These are phyloP conservation scores for Betula pendula DNA, from an alignment of 306 rosid genomes.

Conservation along the genomic window DNA sequence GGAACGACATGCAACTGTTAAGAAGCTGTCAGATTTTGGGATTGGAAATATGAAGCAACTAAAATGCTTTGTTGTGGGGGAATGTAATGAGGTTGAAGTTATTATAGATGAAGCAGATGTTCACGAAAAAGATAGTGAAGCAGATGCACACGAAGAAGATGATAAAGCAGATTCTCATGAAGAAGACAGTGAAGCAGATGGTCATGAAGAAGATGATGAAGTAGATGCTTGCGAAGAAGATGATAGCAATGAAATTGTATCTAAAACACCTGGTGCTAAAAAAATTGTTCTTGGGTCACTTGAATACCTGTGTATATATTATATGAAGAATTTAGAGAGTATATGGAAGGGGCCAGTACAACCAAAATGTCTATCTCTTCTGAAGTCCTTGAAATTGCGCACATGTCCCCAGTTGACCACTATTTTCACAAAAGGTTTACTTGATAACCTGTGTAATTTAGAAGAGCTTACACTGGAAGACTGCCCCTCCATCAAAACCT, in stretches of 20 bases:
- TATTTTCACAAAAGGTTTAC: slow-evolving; percentile 5
- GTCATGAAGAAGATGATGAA: no score
- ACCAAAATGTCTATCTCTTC: background rate
- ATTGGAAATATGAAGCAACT: no score
- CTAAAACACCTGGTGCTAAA: background rate
- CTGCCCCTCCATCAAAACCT: slow-evolving; percentile 24
- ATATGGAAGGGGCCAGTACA: background rate
- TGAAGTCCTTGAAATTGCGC: slow-evolving; percentile 17
- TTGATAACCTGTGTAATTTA: background rate
- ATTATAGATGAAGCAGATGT: no score
- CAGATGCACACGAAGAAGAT: no score
- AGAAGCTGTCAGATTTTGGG: no score
- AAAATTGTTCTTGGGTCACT: background rate
- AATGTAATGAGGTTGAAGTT: no score
- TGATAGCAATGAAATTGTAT: background rate
- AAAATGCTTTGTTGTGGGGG: no score
- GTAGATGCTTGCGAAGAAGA: no score
- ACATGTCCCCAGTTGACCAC: slow-evolving; percentile 28
- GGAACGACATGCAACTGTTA: no score
- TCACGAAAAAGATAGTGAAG: no score
- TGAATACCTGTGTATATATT: background rate
- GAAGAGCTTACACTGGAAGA: slow-evolving; percentile 20
- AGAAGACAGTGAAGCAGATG: no score
- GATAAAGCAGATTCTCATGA: no score
- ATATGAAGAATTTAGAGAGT: background rate